Conservation (phyloP, 2,329 filamentous ascomycete species). For the Botryotinia narcissicola region DNA sequence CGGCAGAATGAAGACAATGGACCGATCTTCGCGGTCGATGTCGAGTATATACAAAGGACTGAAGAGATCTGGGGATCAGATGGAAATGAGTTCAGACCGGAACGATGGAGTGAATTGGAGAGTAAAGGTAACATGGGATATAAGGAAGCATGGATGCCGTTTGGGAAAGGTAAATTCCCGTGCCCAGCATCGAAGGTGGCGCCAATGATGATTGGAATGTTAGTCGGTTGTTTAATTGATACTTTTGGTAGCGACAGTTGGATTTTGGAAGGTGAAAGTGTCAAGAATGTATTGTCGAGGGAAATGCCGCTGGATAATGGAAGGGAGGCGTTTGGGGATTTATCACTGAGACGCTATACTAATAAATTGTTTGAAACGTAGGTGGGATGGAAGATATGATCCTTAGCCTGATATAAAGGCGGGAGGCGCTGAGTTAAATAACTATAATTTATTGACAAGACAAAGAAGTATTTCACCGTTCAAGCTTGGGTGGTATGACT, state of each 20-base stretch:
- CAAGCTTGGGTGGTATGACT: not conserved
- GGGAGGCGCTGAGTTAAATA: not conserved
- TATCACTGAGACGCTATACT: not conserved
- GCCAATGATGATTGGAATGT: conserved; percentile 20
- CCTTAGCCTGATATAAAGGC: fast-evolving
- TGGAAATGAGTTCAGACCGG: conserved; percentile 13
- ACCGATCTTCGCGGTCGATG: not conserved
- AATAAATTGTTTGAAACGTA: not conserved
- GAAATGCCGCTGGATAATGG: not conserved
- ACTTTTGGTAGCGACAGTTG: not conserved
- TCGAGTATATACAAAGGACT: conserved; percentile 15
- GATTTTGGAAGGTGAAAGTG: not conserved
- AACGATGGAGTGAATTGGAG: conserved; percentile 5
- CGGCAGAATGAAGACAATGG: not conserved
- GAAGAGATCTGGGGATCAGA: conserved; percentile 3
- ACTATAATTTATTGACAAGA: not conserved
- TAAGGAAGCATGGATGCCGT: conserved; percentile 18
- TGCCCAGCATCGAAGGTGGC: conserved; percentile 14
- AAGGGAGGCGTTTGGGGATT: conserved; percentile 1
- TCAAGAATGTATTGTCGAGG: not conserved
- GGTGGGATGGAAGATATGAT: not conserved
- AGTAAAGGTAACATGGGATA: not conserved
- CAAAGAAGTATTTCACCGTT: not conserved
- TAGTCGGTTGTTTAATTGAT: conserved; percentile 11
- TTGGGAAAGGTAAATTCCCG: conserved; percentile 9